These are phyloP conservation scores for Sclerotinia subarctica DNA, from an alignment of 2,329 filamentous ascomycete genomes.

Conservation along the genomic window DNA sequence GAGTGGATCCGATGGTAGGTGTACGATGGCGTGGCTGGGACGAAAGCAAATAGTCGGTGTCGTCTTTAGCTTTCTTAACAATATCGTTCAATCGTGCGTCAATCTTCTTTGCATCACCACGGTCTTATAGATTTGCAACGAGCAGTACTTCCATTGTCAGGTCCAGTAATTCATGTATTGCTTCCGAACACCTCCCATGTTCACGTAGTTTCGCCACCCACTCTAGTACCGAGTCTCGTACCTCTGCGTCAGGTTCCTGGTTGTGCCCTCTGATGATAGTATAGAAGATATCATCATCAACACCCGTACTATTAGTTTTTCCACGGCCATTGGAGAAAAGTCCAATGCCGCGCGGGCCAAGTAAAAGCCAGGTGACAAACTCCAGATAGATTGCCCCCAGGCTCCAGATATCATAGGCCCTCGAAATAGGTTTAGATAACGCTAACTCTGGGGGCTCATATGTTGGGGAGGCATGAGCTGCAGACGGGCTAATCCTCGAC, in stretches of 20 bases:
- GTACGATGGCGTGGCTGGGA: conserved; percentile 1
- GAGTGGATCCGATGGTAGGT: too few relatives aligned
- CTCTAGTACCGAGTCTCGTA: conserved; percentile 20
- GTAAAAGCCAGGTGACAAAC: conserved; percentile 39
- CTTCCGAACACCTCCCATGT: conserved; percentile 23
- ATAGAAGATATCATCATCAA: conserved; percentile 29
- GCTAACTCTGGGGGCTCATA: conserved; percentile 43
- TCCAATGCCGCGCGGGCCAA: conserved; percentile 28
- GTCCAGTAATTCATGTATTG: conserved; percentile 27
- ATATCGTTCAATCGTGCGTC: conserved; percentile 14
- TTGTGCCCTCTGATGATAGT: conserved; percentile 14
- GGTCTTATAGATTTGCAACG: conserved; percentile 20
- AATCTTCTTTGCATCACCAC: conserved; percentile 18
- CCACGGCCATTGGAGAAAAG: conserved; percentile 23
- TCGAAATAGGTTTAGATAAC: conserved; percentile 34
- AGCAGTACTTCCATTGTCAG: conserved; percentile 26
- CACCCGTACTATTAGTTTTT: neutral
- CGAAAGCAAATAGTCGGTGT: conserved; percentile 25
- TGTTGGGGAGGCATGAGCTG: conserved; percentile 31
- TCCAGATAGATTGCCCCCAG: conserved; percentile 42
- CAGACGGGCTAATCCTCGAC: conserved; percentile 32
- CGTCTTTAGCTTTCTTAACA: conserved; percentile 14
- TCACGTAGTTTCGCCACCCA: conserved; percentile 25
- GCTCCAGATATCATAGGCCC: conserved; percentile 41
- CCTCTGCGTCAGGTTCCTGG: conserved; percentile 13